These are phyloP conservation scores for Spinacia oleracea DNA, from an alignment of 179 eudicot species.

Conservation along the genomic window DNA sequence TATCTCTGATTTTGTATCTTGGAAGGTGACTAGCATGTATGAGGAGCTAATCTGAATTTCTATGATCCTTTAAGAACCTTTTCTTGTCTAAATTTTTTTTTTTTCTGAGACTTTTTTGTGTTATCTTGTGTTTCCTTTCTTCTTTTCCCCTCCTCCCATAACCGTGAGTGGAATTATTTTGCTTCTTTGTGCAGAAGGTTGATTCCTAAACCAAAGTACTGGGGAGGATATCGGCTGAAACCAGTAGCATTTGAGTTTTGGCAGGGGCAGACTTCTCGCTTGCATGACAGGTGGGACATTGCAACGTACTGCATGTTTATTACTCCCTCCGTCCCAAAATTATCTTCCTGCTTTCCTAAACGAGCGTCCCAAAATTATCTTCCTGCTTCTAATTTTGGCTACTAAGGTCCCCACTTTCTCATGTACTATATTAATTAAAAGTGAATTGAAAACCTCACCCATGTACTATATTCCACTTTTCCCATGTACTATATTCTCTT, in stretches of 20 bases:
- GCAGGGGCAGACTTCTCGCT: constrained; percentile 98
- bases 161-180: background rate
- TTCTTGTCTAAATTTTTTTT: background rate
- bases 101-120: background rate
- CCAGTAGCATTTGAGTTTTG: constrained; percentile 87
- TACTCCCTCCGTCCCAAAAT: too few relatives aligned
- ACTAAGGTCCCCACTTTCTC: too few relatives aligned
- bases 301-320: too few relatives aligned
- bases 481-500: too few relatives aligned
- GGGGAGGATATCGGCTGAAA: constrained; percentile 95
- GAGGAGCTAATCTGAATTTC: constrained; percentile 4
- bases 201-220: constrained; percentile 85
- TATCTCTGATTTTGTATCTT: background rate
- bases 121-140: background rate
- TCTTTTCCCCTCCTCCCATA: background rate
- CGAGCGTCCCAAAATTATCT: too few relatives aligned
- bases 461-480: too few relatives aligned
- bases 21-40: background rate
- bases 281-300: constrained; percentile 79
- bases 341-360: too few relatives aligned
- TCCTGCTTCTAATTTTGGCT: too few relatives aligned
- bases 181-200: constrained; percentile 51
- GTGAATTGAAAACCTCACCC: too few relatives aligned
- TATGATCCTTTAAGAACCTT: too few relatives aligned
- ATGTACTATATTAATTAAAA: too few relatives aligned